Evolutionary conservation across 75 land plant species (phyloP), one percentile per base, ranked within the genome.

Genomic region (Gnetum montanum): DNA sequence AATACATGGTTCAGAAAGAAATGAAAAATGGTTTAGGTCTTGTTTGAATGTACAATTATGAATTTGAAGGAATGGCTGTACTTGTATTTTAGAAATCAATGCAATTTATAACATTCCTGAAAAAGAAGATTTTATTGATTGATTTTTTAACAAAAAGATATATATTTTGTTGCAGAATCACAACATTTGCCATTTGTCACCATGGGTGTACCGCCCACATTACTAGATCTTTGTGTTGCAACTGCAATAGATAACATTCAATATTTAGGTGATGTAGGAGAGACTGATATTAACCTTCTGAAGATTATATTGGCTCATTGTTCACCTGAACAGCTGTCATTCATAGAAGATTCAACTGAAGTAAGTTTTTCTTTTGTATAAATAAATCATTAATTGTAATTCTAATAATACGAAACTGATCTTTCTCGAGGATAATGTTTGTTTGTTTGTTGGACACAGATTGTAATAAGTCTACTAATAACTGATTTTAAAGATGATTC

Each of bases 211-310:
- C 27, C 34, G 48, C 75, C 83, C 8, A 60, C 80, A 3, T 63
- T 95, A 72, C 58, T 81, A 61, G 81, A 86, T 33, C 71, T 90
- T 24, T 90, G 88, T 55, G 54, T 83, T 43, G 73, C 61, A 53
- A 76, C 41, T 3, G 96, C 85, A 16, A 86, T 90, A 35, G 92
- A 83, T 54, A 90, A 90, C 69, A 35, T 95, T 25, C 65, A 72
- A 33, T 75, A 80, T 43, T 46, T 95, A 34, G 91, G 92, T 0
- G 85, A 86, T 81, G 99, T 95, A 33, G 96, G 99, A 4, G 82
- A 83, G 48, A 77, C 87, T 6, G 99, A 90, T 66, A n/a, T 62
- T 20, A 37, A 73, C 52, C 77, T 95, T 6, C 59, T 95, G 33
- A 69, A 77, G 50, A 63, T 54, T 3, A 90, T 95, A 54, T 60